Conservation (phyloP, 108 stramenopile genomes). For the Epithemia pelagica region DNA sequence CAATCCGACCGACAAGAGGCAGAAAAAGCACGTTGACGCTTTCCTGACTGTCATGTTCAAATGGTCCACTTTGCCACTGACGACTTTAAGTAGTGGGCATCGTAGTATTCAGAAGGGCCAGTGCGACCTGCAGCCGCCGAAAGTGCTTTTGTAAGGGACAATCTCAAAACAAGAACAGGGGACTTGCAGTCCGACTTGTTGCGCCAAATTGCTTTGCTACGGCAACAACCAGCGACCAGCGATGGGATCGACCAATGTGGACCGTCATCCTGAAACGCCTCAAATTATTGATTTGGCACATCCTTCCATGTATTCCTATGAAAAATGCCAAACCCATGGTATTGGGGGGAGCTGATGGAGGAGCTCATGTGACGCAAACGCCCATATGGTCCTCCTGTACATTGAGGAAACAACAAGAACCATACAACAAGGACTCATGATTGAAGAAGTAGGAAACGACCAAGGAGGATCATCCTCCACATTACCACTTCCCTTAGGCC, state of each 20-base stretch:
- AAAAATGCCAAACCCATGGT: not conserved
- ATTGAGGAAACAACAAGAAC: not conserved
- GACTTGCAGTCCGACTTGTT: not conserved
- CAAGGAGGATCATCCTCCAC: not conserved
- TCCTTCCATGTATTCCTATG: constrained; percentile 7
- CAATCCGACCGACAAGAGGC: not conserved
- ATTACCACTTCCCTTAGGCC: too few relatives aligned
- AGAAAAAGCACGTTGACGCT: not conserved
- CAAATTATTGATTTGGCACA: constrained; percentile 6
- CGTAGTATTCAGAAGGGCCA: not conserved
- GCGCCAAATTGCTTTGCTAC: not conserved
- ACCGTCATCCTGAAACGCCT: constrained; percentile 10
- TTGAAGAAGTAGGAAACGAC: too few relatives aligned
- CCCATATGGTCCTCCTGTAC: not conserved
- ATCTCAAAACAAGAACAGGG: not conserved
- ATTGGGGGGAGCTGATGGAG: not conserved
- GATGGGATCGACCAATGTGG: not conserved
- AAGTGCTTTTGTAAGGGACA: not conserved
- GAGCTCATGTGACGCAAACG: not conserved
- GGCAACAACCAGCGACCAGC: constrained; percentile 1
- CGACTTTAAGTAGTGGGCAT: not conserved
- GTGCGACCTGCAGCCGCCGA: constrained; percentile 2
- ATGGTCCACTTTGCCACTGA: not conserved
- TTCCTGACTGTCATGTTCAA: not conserved
- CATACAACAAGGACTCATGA: not conserved